These are phyloP conservation scores for Simplicillium sp. DNA, from an alignment of 2,329 filamentous ascomycete genomes.

Conservation along the genomic window DNA sequence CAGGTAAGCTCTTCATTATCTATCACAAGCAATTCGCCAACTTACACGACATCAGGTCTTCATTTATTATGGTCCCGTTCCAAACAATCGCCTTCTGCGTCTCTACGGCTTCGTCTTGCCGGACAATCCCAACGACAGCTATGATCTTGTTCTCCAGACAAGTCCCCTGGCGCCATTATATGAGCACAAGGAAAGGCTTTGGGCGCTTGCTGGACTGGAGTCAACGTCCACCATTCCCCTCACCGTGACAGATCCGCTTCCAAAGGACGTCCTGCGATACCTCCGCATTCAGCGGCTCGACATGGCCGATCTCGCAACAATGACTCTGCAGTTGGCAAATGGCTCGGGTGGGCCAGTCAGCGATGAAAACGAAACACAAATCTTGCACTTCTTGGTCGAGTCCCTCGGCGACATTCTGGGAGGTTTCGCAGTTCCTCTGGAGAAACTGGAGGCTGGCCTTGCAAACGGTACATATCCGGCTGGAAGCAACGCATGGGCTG, in stretches of 20 bases:
- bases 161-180: conserved; percentile 21
- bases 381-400: conserved; percentile 20
- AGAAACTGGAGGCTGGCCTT: conserved; percentile 20
- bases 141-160: conserved; percentile 24
- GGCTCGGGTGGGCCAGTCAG: conserved; percentile 16
- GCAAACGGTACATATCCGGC: conserved; percentile 17
- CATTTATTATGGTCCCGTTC: conserved; percentile 21
- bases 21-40: conserved; percentile 5
- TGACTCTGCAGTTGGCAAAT: conserved; percentile 13
- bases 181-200: conserved; percentile 23
- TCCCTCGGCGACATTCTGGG: conserved; percentile 19
- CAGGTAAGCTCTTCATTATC: conserved; percentile 17
- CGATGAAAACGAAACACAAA: conserved; percentile 19
- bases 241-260: conserved; percentile 20
- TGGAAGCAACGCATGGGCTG: conserved; percentile 24
- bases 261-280: conserved; percentile 21
- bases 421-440: conserved; percentile 18
- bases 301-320: conserved; percentile 16
- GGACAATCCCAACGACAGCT: conserved; percentile 24
- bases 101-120: conserved; percentile 26
- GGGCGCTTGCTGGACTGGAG: conserved; percentile 20
- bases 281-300: conserved; percentile 23
- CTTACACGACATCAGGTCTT: conserved; percentile 14
- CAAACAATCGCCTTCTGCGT: conserved; percentile 24
- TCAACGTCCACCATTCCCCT: conserved; percentile 21